Evolutionary conservation across 164 flowering plant genomes (phyloP).

Genomic region (Aristolochia contorta): DNA sequence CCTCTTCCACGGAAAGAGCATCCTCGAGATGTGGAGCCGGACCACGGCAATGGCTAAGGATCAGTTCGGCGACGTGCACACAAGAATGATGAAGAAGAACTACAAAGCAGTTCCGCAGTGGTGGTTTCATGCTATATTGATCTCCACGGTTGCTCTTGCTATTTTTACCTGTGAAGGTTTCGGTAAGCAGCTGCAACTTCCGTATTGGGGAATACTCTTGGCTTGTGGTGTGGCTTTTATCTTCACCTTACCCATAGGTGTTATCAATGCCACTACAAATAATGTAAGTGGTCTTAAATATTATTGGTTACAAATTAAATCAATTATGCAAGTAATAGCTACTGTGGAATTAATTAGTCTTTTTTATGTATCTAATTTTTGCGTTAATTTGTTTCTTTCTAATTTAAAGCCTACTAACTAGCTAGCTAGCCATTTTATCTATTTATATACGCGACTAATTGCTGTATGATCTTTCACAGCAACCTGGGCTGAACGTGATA

Average conservation of each 20-base stretch:
- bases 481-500: constrained; percentile 49
- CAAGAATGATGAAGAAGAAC: constrained; percentile 68
- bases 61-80: constrained; percentile 21
- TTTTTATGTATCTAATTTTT: too few species aligned
- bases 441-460: background rate
- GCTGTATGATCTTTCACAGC: constrained; percentile 17
- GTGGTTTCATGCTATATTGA: constrained; percentile 54
- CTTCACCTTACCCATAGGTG: constrained; percentile 71
- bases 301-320: background rate
- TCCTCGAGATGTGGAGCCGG: too few species aligned
- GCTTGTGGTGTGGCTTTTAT: constrained; percentile 46
- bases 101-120: constrained; percentile 64
- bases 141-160: constrained; percentile 25
- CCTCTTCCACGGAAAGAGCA: constrained; percentile 37
- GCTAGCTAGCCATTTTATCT: background rate
- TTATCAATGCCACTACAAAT: constrained; percentile 73
- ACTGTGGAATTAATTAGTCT: too few species aligned
- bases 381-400: too few species aligned
- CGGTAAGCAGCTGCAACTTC: constrained; percentile 59
- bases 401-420: too few species aligned
- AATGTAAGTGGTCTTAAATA: constrained; percentile 35
- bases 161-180: constrained; percentile 56
- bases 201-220: constrained; percentile 75
- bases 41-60: background rate
- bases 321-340: too few species aligned